phyloP scores from a whole-genome alignment of 2,329 filamentous ascomycete species.

The Achaetomium macrosporum region DNA sequence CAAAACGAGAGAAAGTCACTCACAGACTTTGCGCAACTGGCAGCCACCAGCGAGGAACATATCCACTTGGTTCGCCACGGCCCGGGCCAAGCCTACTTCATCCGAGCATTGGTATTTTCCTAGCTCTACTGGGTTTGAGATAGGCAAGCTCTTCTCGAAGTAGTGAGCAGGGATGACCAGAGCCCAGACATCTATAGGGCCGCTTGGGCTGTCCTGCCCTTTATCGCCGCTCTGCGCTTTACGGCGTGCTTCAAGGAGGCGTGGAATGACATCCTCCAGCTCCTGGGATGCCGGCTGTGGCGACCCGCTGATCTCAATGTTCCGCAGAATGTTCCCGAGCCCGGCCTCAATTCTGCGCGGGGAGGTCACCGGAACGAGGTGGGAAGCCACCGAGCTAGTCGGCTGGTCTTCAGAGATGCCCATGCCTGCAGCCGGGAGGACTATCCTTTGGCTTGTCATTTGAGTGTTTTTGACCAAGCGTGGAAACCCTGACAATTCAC shows the following conservation, averaged over 20 bases:
- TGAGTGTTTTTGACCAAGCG: slow-evolving; percentile 33
- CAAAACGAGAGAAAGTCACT: slow-evolving; percentile 13
- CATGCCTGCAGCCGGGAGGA: neutral
- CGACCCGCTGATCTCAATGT: slow-evolving; percentile 45
- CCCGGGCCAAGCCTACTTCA: slow-evolving; percentile 26
- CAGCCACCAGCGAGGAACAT: slow-evolving; percentile 36
- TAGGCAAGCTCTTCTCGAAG: neutral
- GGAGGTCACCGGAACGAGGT: slow-evolving; percentile 58
- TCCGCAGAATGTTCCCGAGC: slow-evolving; percentile 73
- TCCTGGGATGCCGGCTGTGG: slow-evolving; percentile 62
- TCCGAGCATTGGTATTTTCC: slow-evolving; percentile 19
- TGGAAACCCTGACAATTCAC: slow-evolving; percentile 1
- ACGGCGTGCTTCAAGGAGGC: slow-evolving; percentile 44
- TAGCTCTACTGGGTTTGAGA: slow-evolving; percentile 24
- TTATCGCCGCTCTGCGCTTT: slow-evolving; percentile 18
- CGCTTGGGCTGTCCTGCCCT: slow-evolving; percentile 9
- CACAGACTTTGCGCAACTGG: slow-evolving; percentile 43
- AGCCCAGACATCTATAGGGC: slow-evolving; percentile 66
- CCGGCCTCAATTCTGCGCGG: slow-evolving; percentile 57
- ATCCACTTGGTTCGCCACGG: slow-evolving; percentile 28
- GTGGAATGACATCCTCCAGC: slow-evolving; percentile 59
- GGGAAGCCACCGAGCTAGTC: slow-evolving; percentile 24
- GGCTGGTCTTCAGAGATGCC: neutral
- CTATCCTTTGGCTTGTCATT: slow-evolving; percentile 35
- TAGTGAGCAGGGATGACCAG: slow-evolving; percentile 48